A percentile compares a stretch with the other conserved stretches of the same genome.
Conservation (phyloP, 2,329 filamentous ascomycete genomes). For the Fusarium mexicanum region DNA sequence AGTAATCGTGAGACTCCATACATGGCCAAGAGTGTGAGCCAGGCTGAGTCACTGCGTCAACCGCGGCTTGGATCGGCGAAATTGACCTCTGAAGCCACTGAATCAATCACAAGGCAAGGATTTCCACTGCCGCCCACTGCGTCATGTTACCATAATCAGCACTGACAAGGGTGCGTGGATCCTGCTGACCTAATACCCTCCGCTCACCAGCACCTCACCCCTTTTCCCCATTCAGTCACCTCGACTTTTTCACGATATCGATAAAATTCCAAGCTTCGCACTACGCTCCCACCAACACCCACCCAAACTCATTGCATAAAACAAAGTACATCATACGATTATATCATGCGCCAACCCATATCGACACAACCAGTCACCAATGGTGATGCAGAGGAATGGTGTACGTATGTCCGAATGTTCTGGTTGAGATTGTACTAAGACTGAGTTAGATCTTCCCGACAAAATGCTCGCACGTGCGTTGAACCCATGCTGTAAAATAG, state of each 20-base stretch:
- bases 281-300: not conserved
- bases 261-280: constrained; percentile 3
- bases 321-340: not conserved
- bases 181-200: constrained; percentile 27
- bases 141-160: not conserved
- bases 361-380: not conserved
- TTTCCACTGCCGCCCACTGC: not conserved
- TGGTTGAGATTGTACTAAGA: not conserved
- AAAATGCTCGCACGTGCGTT: constrained; percentile 36
- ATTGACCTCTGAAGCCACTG: not conserved
- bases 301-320: not conserved
- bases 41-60: not conserved
- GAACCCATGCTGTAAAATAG: not conserved
- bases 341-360: constrained; percentile 22
- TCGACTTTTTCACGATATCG: not conserved
- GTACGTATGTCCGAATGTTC: constrained; percentile 10
- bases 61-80: not conserved
- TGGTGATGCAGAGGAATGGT: constrained; percentile 26
- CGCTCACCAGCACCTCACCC: not conserved
- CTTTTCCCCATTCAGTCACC: constrained; percentile 33
- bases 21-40: not conserved
- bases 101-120: not conserved
- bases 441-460: constrained; percentile 26
- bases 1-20: not conserved
- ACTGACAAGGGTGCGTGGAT: not conserved